Conservation (phyloP, 2,329 filamentous ascomycete genomes). For the Saccharata proteae region DNA sequence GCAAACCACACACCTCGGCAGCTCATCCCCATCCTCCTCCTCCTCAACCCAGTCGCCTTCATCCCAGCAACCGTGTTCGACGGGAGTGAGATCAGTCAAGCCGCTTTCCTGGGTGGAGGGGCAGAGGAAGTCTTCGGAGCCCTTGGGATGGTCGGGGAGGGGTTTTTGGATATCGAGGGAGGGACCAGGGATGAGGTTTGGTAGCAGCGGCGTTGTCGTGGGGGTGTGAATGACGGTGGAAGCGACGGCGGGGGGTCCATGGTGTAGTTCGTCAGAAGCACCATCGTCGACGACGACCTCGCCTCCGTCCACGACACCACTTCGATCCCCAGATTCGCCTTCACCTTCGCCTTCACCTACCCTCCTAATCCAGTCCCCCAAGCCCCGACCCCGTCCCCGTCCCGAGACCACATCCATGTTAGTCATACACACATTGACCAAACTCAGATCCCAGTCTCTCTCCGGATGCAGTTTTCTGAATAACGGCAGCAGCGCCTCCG, state of each 20-base stretch:
- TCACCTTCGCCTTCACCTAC: conserved; percentile 32
- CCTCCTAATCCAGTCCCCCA: conserved; percentile 33
- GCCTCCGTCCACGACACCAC: background rate
- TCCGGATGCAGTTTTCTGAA: conserved; percentile 64
- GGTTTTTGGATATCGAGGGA: too few species aligned
- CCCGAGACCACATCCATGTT: conserved; percentile 50
- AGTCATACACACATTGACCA: conserved; percentile 78
- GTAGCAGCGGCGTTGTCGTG: too few species aligned
- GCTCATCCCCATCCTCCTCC: conserved; percentile 7
- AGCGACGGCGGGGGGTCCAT: too few species aligned
- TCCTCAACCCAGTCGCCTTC: too few species aligned
- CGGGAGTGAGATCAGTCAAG: too few species aligned
- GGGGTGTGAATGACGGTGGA: too few species aligned
- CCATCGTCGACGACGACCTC: background rate
- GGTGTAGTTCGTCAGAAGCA: background rate
- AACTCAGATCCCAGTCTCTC: conserved; percentile 62
- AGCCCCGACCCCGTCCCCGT: conserved; percentile 20
- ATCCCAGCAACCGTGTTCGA: too few species aligned
- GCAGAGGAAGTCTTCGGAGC: too few species aligned
- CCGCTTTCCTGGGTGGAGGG: too few species aligned
- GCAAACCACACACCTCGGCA: background rate
- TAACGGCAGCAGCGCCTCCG: conserved; percentile 55
- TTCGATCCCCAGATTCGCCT: background rate
- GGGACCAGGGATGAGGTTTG: too few species aligned
- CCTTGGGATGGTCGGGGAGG: too few species aligned